These are phyloP conservation scores for Yamadazyma siamensis DNA, from an alignment of 1,139 yeast genomes.

Conservation along the genomic window DNA sequence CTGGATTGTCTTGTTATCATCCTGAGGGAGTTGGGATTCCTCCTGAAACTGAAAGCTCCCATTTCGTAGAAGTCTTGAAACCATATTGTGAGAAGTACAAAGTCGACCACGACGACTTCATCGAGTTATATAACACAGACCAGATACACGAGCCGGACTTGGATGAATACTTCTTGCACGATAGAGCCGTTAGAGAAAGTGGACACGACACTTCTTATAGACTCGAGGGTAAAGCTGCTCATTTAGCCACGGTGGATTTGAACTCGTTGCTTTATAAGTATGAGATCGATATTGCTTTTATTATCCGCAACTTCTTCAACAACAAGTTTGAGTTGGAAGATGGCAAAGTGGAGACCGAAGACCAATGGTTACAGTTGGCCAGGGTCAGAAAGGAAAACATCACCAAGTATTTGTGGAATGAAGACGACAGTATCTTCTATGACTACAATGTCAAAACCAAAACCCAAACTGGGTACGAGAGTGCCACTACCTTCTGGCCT, in stretches of 20 bases:
- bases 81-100: constrained; percentile 69
- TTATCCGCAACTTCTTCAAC: constrained; percentile 55
- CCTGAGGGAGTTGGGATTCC: constrained; percentile 92
- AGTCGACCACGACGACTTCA: constrained; percentile 65
- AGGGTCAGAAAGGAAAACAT: constrained; percentile 51
- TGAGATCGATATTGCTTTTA: constrained; percentile 76
- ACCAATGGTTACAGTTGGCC: constrained; percentile 61
- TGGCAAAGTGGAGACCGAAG: constrained; percentile 45
- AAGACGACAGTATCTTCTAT: constrained; percentile 70
- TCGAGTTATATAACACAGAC: constrained; percentile 65
- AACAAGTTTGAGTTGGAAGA: constrained; percentile 36
- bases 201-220: constrained; percentile 96
- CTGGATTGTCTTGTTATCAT: constrained; percentile 87
- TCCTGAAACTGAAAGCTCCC: constrained; percentile 93
- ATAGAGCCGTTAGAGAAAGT: constrained; percentile 92
- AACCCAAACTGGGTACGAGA: constrained; percentile 64
- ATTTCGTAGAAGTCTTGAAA: constrained; percentile 68
- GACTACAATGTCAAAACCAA: constrained; percentile 72
- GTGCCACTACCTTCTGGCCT: constrained; percentile 93
- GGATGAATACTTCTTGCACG: constrained; percentile 88
- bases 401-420: constrained; percentile 81
- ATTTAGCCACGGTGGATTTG: constrained; percentile 87
- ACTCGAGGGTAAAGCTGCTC: constrained; percentile 85
- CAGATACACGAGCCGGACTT: constrained; percentile 68
- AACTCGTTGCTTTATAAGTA: constrained; percentile 86